Base-by-base conservation (phyloP, 345 rosid species). In the Erysimum cheiranthoides region DNA sequence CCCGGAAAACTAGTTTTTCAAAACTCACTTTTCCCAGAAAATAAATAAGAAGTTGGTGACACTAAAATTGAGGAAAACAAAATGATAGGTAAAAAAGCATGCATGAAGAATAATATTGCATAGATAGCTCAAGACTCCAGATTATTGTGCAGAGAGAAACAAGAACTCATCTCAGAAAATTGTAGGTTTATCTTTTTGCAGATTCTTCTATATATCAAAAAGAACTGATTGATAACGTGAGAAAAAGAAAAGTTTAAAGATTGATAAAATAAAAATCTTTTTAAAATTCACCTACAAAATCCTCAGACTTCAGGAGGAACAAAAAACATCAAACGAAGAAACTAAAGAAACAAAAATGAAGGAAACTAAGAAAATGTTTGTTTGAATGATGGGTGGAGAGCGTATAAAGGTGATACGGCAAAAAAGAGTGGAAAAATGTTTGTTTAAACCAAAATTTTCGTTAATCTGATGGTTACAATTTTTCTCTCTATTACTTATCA, bases 391-490 rank as follows among this genome's bases (percentile, higher is more conserved):
- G 49, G 76, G 75, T 42, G 42, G 68, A 60, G 71, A 68, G 78
- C 68, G 57, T 61, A 68, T 57, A 18, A 66, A 60, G 71, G 79
- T 64, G 46, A 68, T 40, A 21, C 54, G 46, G 39, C 63, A 71
- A 79, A 74, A 79, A 74, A 73, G 76, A 46, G 42, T 11, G 64
- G 40, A 59, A 62, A 35, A 70, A 42, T 66, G 63, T 59, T 32
- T 74, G 75, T 68, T 76, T 74, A 51, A 73, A 76, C 82, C 85
- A 78, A 70, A 36, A 51, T 9, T 83, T 69, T 53, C 79, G 84
- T 77, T 73, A n/a, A 80, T 73, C 82, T 75, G 60, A 75, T 72
- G 88, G 88, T 67, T 59, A 18, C n/a, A 45, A 68, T 43, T 35
- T 52, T 50, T 40, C 56, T 30, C 10, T 72, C 79, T 71, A 56